Conservation (phyloP, 768 basidiomycete genomes). For the Lactifluus piperatus region DNA sequence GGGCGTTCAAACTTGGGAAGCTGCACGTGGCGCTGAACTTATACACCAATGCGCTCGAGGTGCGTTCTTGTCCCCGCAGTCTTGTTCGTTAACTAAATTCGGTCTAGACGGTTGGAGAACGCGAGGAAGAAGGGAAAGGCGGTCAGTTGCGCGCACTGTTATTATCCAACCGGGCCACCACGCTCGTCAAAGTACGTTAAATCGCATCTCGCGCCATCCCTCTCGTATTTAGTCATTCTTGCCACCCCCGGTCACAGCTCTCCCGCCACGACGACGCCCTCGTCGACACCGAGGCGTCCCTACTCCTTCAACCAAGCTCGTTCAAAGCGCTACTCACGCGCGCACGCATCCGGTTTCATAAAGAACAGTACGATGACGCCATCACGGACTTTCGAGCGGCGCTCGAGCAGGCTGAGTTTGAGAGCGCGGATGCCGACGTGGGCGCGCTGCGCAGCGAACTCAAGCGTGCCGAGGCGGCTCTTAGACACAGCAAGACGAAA, state of each 20-base stretch:
- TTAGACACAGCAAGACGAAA: slow-evolving; percentile 85
- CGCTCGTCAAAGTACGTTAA: slow-evolving; percentile 57
- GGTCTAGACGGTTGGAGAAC: slow-evolving; percentile 51
- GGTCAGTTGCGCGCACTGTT: slow-evolving; percentile 76
- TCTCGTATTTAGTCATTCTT: not conserved
- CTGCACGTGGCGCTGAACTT: slow-evolving; percentile 54
- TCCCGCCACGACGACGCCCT: slow-evolving; percentile 61
- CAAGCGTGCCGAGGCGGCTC: slow-evolving; percentile 69
- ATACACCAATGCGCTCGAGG: slow-evolving; percentile 67
- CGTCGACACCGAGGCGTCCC: slow-evolving; percentile 58
- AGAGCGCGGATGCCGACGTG: slow-evolving; percentile 55
- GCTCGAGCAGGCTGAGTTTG: slow-evolving; percentile 59
- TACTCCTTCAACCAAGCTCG: slow-evolving; percentile 50
- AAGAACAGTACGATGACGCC: slow-evolving; percentile 65
- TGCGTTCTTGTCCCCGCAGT: slow-evolving; percentile 24
- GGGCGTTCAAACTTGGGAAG: slow-evolving; percentile 54
- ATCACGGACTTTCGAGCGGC: slow-evolving; percentile 75
- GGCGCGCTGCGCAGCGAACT: slow-evolving; percentile 55
- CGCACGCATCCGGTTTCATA: slow-evolving; percentile 65
- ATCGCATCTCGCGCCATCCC: slow-evolving; percentile 3
- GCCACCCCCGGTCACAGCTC: slow-evolving; percentile 34
- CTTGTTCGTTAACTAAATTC: too few species aligned
- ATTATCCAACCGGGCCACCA: slow-evolving; percentile 77
- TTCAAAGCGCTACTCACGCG: slow-evolving; percentile 87
- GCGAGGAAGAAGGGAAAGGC: slow-evolving; percentile 65